Evolutionary conservation across 805 yeast species (phyloP).

Genomic region (Candida ponderosae): DNA sequence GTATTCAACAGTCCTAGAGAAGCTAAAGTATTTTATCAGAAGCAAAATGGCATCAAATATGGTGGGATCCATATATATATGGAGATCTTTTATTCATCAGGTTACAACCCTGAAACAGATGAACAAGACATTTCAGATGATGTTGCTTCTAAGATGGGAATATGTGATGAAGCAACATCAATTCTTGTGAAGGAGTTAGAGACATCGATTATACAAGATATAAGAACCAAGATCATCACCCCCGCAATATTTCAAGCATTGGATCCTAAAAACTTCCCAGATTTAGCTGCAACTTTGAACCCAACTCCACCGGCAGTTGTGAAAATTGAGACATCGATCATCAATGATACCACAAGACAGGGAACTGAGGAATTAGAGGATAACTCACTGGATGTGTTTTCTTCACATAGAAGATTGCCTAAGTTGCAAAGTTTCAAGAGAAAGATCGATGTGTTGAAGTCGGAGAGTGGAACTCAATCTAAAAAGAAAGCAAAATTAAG

Average conservation of each 20-base stretch:
- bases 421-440: slow-evolving; percentile 13
- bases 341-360: slow-evolving; percentile 9
- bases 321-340: slow-evolving; percentile 9
- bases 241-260: slow-evolving; percentile 58
- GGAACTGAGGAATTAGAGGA: slow-evolving; percentile 6
- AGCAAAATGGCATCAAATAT: slow-evolving; percentile 51
- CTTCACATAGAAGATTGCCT: slow-evolving; percentile 7
- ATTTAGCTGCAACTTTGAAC: slow-evolving; percentile 27
- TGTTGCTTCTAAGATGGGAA: slow-evolving; percentile 12
- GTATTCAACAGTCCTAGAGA: slow-evolving; percentile 56
- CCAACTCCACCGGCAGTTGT: slow-evolving; percentile 4
- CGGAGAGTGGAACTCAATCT: slow-evolving; percentile 9
- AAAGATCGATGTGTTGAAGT: slow-evolving; percentile 16
- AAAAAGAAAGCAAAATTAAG: slow-evolving; percentile 8
- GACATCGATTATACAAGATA: slow-evolving; percentile 56
- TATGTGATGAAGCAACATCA: slow-evolving; percentile 50
- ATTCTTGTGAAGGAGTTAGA: slow-evolving; percentile 58
- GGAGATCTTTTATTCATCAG: slow-evolving; percentile 33
- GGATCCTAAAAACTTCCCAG: slow-evolving; percentile 52
- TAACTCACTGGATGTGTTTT: slow-evolving; percentile 13
- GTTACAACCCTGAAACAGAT: slow-evolving; percentile 9
- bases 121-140: slow-evolving; percentile 5
- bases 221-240: slow-evolving; percentile 64
- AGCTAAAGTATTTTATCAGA: slow-evolving; percentile 50
- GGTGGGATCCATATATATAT: slow-evolving; percentile 42